Base-by-base conservation (phyloP, 2,329 filamentous ascomycete species). In the Incumbomyces lentus region DNA sequence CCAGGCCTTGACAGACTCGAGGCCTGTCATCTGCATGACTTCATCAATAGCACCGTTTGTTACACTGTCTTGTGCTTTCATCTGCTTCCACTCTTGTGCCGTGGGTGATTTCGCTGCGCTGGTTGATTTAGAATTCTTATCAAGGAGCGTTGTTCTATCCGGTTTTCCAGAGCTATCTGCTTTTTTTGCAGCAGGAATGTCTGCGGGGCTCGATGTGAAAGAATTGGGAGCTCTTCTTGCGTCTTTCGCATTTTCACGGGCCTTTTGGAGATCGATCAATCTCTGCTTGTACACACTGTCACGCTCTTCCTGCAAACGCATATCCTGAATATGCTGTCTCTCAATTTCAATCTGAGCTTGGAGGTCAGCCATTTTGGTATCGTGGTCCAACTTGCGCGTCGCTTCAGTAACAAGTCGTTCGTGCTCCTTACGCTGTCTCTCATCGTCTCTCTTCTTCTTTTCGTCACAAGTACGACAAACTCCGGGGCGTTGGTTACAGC, bases 11-110 rank as follows among this genome's bases (percentile, higher is more conserved):
- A 88, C 79, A 0, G 72, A 64, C 53, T 87, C 83, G 0, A 89
- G 67, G 0, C 84, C 84, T 36, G 82, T 78, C 76, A 88, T 80
- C 0, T 59, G 62, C 78, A 88, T 86, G 7, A 89, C 57, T 0
- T 67, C 58, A 49, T 88, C 82, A 0, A 88, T 55, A 0, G 73
- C 67, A 0, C 61, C 55, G 51, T 77, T 84, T 1, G 56, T 54
- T 0, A 72, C 70, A 1, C 68, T 67, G 29, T 80, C 72, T 1
- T 61, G 57, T 1, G 63, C 40, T 57, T 86, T 86, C 53, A 80
- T 70, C 1, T 65, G 58, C 12, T 80, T 63, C 84, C 82, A 87
- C 14, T 85, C 78, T 1, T 65, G 62, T 1, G 62, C 60, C 0
- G 76, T 69, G 26, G 56, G 50, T 33, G 59, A 59, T n/a, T 59